Conservation (phyloP, 257 asterid species). For the Paraleonurus japonicus region DNA sequence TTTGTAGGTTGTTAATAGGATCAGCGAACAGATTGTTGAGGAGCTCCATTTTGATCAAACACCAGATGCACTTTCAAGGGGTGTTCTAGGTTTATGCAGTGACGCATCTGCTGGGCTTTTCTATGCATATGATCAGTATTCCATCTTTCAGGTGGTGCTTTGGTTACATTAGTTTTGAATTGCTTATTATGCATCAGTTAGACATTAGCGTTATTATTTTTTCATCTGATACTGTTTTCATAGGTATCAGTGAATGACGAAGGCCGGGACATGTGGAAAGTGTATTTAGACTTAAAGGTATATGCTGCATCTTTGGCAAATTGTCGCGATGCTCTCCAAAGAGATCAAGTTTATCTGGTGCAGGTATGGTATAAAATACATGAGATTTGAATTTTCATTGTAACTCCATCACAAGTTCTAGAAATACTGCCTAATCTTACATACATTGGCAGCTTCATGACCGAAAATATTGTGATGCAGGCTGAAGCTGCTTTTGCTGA, state of each 20-base stretch:
- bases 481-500: slow-evolving; percentile 89
- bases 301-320: slow-evolving; percentile 91
- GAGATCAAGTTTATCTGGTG: slow-evolving; percentile 94
- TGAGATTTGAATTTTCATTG: slow-evolving; percentile 9
- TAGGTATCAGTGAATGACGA: slow-evolving; percentile 96
- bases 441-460: slow-evolving; percentile 24
- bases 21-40: slow-evolving; percentile 90
- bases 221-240: slow-evolving; percentile 25
- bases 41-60: slow-evolving; percentile 88
- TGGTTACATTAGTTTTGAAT: slow-evolving; percentile 18
- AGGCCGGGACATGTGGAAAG: slow-evolving; percentile 99
- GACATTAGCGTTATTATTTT: neutral
- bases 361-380: slow-evolving; percentile 56
- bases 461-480: slow-evolving; percentile 48
- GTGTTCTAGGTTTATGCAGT: slow-evolving; percentile 89
- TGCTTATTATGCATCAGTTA: slow-evolving; percentile 20
- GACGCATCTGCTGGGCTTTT: slow-evolving; percentile 99
- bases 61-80: slow-evolving; percentile 73
- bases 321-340: slow-evolving; percentile 88
- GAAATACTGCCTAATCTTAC: slow-evolving; percentile 1
- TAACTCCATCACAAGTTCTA: slow-evolving; percentile 11
- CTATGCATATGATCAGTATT: slow-evolving; percentile 89
- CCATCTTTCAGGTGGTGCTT: slow-evolving; percentile 81
- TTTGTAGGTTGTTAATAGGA: slow-evolving; percentile 88
- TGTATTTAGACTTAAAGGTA: slow-evolving; percentile 81